Evolutionary conservation across 2,329 filamentous ascomycete genomes (phyloP), one percentile per base, ranked within the genome.

Genomic region (Aspergillus pseudoterreus): DNA sequence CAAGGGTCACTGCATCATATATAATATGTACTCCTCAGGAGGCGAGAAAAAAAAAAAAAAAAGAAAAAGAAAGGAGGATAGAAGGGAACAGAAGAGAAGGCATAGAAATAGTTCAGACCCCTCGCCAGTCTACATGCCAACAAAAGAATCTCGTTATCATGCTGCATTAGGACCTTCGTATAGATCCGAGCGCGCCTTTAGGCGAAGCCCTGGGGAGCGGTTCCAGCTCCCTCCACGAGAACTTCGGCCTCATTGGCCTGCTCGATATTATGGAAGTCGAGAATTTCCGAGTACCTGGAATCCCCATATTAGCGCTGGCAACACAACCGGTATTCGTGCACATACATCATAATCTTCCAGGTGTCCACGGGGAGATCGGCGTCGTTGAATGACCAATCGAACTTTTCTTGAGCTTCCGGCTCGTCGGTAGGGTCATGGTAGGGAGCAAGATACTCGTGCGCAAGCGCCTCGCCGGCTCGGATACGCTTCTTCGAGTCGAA

Each of bases 271-370:
- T 97, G 94, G 75, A 96, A 97, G 74, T 97, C 92, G 64, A 97
- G 86, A 64, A 99, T 97, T 73, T 97, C 92, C 47, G 92, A 96
- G 79, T 97, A 97, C 91, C 92, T 96, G 49, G 38, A 41, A 47
- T 45, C 41, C 42, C 46, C 21, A 33, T 41, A 41, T 54, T 12
- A 55, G 38, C 36, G 45, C 14, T 15, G 17, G 11, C 6, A 39
- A 14, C 12, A 36, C 12, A 3, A 21, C 14, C 9, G 6, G 22
- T 33, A 21, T 27, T 15, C 8, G 30, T 32, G 43, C 35, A 71
- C 87, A 68, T 80, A 96, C 94, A 99, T 99, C 94, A 97, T 99
- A 70, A 99, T 96, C 79, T 99, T 99, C 94, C 94, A 99, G n/a
- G 92, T 96, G 69, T 99, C 94, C 46, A 97, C 92, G 1, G 94